A percentile compares a stretch with the other conserved stretches of the same genome.
Conservation (phyloP, 768 basidiomycete genomes). For the Suillus subluteus region DNA sequence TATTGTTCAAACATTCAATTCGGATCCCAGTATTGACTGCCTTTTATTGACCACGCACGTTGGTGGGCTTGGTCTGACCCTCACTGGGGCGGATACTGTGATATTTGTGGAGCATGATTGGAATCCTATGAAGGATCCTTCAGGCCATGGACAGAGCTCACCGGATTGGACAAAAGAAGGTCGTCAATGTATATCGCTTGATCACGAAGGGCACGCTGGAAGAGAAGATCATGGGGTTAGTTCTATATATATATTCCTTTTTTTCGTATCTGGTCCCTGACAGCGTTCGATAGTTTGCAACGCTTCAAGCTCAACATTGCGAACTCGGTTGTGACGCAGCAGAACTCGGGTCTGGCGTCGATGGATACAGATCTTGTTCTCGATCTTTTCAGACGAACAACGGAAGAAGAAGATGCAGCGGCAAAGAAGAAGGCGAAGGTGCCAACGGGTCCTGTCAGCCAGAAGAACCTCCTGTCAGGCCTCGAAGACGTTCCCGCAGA, state of each 20-base stretch:
- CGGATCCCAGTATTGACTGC: slow-evolving; percentile 97
- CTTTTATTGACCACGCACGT: slow-evolving; percentile 95
- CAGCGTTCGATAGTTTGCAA: slow-evolving; percentile 60
- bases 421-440: slow-evolving; percentile 54
- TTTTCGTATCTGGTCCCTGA: slow-evolving; percentile 8
- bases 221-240: slow-evolving; percentile 99
- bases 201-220: slow-evolving; percentile 97
- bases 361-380: slow-evolving; percentile 98
- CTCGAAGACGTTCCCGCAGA: slow-evolving; percentile 91
- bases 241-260: slow-evolving; percentile 10
- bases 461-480: slow-evolving; percentile 86
- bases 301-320: slow-evolving; percentile 99
- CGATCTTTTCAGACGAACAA: slow-evolving; percentile 87
- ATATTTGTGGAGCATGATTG: slow-evolving; percentile 99
- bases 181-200: slow-evolving; percentile 97
- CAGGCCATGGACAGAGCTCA: slow-evolving; percentile 99
- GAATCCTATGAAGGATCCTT: slow-evolving; percentile 99
- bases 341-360: slow-evolving; percentile 89
- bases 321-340: slow-evolving; percentile 94
- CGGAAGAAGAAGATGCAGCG: slow-evolving; percentile 71
- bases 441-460: slow-evolving; percentile 58
- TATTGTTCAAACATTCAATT: slow-evolving; percentile 97
- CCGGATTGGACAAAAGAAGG: slow-evolving; percentile 97
- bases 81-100: slow-evolving; percentile 98
- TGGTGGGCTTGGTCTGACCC: slow-evolving; percentile 91